phyloP scores from a whole-genome alignment of 805 yeast species.

The Ogataea pini region DNA sequence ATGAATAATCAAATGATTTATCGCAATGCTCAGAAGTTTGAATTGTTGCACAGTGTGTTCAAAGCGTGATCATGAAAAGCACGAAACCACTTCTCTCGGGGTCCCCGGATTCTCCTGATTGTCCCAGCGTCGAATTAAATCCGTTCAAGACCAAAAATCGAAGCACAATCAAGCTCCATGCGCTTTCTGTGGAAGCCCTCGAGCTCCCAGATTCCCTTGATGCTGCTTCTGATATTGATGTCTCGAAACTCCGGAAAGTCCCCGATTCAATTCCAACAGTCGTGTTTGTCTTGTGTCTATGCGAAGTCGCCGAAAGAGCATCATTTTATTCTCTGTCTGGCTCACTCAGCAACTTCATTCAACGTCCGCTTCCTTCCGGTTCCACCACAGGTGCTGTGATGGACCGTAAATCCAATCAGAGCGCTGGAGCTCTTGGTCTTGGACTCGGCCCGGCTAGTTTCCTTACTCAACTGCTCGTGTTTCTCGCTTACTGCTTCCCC shows the following conservation, averaged over 20 bases:
- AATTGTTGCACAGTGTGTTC: too few relatives aligned
- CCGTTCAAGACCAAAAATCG: neutral
- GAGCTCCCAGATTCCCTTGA: slow-evolving; percentile 1
- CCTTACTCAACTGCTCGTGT: slow-evolving; percentile 45
- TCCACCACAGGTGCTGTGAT: slow-evolving; percentile 38
- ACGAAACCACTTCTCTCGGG: neutral
- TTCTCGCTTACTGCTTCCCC: slow-evolving; percentile 50
- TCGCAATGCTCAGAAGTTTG: too few relatives aligned
- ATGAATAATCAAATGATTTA: too few relatives aligned
- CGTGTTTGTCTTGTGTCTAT: slow-evolving; percentile 34
- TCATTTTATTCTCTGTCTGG: slow-evolving; percentile 53
- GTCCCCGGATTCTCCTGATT: neutral
- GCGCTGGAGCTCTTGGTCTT: slow-evolving; percentile 51
- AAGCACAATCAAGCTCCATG: neutral
- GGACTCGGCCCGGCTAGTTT: slow-evolving; percentile 49
- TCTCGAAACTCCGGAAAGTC: slow-evolving; percentile 18
- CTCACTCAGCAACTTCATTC: slow-evolving; percentile 50
- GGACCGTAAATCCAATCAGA: slow-evolving; percentile 41
- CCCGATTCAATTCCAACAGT: slow-evolving; percentile 29
- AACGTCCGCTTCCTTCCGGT: slow-evolving; percentile 49
- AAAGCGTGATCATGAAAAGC: neutral
- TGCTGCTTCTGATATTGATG: slow-evolving; percentile 3
- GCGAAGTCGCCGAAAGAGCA: slow-evolving; percentile 56
- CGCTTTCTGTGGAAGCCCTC: neutral
- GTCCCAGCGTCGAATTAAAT: neutral